A percentile compares a stretch with the other conserved stretches of the same genome.
Evolutionary conservation across 169 alveolate genomes (phyloP).

Genomic region (Eimeria maxima): DNA sequence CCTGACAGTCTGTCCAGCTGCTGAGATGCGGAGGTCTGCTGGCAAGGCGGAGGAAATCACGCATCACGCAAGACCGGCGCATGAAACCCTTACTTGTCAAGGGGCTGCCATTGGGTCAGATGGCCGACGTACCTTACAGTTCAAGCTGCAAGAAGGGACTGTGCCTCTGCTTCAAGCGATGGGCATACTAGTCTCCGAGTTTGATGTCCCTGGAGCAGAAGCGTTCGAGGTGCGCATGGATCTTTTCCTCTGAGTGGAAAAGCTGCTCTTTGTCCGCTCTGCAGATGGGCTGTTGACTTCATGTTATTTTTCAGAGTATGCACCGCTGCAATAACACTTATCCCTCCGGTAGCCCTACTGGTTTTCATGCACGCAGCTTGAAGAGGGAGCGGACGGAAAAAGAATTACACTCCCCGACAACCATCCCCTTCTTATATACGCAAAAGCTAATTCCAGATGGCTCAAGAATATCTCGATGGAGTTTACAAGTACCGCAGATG

Average conservation of each 20-base stretch:
- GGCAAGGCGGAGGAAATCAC: slow-evolving; percentile 49
- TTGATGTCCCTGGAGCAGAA: slow-evolving; percentile 30
- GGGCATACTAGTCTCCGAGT: slow-evolving; percentile 1
- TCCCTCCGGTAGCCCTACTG: neutral
- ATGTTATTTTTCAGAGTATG: too few relatives aligned
- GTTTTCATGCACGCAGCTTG: slow-evolving; percentile 31
- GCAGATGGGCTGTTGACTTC: neutral
- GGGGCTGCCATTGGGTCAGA: slow-evolving; percentile 21
- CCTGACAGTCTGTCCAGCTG: slow-evolving; percentile 12
- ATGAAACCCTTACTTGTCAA: neutral
- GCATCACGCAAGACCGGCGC: neutral
- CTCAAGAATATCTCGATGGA: neutral
- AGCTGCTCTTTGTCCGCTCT: neutral
- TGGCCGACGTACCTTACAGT: slow-evolving; percentile 44
- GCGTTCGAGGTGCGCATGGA: slow-evolving; percentile 5
- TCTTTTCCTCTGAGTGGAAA: neutral
- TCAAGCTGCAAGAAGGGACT: neutral
- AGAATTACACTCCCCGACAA: slow-evolving; percentile 27
- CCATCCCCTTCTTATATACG: slow-evolving; percentile 22
- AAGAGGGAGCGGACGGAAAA: slow-evolving; percentile 29
- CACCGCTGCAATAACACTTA: neutral
- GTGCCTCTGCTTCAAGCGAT: slow-evolving; percentile 26
- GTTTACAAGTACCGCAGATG: slow-evolving; percentile 53
- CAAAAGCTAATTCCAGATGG: slow-evolving; percentile 37
- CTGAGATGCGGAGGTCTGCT: slow-evolving; percentile 27